These are phyloP conservation scores for Ascocoryne sarcoides DNA, from an alignment of 2,329 filamentous ascomycete genomes.

Conservation along the genomic window DNA sequence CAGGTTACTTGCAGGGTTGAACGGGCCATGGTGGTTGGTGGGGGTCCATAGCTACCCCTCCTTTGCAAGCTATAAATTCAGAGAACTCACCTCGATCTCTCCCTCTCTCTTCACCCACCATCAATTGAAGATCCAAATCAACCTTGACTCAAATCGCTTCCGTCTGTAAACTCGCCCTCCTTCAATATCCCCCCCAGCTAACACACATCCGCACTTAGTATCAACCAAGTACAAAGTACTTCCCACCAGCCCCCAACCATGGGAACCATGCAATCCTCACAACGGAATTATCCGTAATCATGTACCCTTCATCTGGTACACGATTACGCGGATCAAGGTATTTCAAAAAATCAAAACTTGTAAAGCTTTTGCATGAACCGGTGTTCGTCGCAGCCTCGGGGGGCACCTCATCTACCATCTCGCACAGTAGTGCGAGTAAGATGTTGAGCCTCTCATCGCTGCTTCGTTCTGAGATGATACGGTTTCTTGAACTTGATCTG, in stretches of 20 bases:
- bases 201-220: background rate
- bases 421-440: slow-evolving; percentile 16
- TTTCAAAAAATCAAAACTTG: slow-evolving; percentile 25
- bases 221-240: slow-evolving; percentile 17
- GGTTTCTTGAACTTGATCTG: slow-evolving; percentile 85
- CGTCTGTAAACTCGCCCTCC: slow-evolving; percentile 10
- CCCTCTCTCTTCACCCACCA: background rate
- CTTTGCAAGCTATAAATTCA: background rate
- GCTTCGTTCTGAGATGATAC: slow-evolving; percentile 75
- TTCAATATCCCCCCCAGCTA: background rate
- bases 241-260: slow-evolving; percentile 7
- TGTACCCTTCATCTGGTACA: too few relatives aligned
- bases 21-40: background rate
- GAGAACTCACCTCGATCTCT: background rate
- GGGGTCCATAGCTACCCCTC: background rate
- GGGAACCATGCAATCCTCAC: slow-evolving; percentile 26
- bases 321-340: slow-evolving; percentile 31
- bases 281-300: slow-evolving; percentile 27
- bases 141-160: background rate
- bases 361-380: slow-evolving; percentile 54
- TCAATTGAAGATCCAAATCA: background rate
- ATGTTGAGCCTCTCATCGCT: slow-evolving; percentile 18
- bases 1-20: too few relatives aligned
- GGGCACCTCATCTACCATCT: slow-evolving; percentile 25
- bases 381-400: slow-evolving; percentile 42